These are phyloP conservation scores for Cicer chorassanicum DNA, from an alignment of 306 rosid species.

Conservation along the genomic window DNA sequence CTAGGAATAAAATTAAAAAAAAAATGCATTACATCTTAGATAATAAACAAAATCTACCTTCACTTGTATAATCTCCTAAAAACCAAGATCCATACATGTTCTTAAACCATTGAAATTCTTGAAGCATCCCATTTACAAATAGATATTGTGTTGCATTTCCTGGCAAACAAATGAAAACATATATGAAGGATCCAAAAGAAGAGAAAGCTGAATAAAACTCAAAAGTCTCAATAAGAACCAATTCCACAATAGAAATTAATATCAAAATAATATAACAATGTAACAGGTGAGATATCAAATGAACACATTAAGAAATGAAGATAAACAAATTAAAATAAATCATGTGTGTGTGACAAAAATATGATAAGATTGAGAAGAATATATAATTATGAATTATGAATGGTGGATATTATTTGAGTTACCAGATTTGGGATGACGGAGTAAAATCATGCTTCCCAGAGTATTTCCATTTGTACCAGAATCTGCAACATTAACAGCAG, in stretches of 20 bases:
- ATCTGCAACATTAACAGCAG: constrained; percentile 49
- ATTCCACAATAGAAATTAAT: constrained; percentile 20
- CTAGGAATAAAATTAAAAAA: constrained; percentile 9
- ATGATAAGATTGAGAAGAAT: background rate
- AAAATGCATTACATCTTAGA: constrained; percentile 8
- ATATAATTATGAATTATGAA: background rate
- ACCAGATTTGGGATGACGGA: constrained; percentile 92
- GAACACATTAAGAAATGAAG: constrained; percentile 8
- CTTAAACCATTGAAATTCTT: constrained; percentile 91
- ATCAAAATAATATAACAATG: background rate
- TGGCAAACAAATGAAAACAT: constrained; percentile 42
- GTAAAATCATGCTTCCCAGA: constrained; percentile 56
- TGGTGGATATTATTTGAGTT: background rate
- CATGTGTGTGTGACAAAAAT: constrained; percentile 18
- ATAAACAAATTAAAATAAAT: constrained; percentile 11
- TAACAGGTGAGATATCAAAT: constrained; percentile 2
- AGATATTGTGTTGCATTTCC: constrained; percentile 72
- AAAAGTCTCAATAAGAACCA: constrained; percentile 32
- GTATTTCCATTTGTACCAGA: constrained; percentile 57
- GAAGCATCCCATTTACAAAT: constrained; percentile 69
- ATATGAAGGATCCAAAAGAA: background rate
- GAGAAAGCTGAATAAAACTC: background rate
- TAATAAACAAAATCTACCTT: constrained; percentile 60
- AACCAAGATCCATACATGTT: constrained; percentile 88
- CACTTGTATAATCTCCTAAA: constrained; percentile 79